phyloP scores from a whole-genome alignment of 345 rosid species.

The Salix udensis region DNA sequence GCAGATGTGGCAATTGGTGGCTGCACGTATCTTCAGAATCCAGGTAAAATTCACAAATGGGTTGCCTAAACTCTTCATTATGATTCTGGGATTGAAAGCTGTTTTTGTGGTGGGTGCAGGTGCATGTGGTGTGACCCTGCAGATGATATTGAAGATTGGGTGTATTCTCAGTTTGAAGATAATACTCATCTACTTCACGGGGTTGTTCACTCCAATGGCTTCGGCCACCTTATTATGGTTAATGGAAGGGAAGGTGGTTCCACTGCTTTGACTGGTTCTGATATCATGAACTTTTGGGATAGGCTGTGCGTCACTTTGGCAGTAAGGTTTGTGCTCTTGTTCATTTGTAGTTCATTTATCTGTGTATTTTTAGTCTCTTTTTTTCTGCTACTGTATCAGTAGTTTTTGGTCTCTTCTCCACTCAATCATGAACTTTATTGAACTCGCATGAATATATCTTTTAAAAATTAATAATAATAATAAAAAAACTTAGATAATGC shows the following conservation, averaged over 20 bases:
- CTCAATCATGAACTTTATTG: too few species aligned
- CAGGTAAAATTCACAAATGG: conserved; percentile 18
- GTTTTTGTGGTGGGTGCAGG: background rate
- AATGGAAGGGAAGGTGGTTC: conserved; percentile 81
- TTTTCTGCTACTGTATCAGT: background rate
- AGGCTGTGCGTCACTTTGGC: conserved; percentile 46
- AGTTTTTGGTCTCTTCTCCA: too few species aligned
- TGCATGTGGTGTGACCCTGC: conserved; percentile 51
- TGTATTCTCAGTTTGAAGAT: conserved; percentile 53
- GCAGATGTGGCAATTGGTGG: conserved; percentile 39
- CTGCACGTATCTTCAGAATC: conserved; percentile 39
- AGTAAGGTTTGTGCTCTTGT: conserved; percentile 35
- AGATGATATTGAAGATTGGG: conserved; percentile 56
- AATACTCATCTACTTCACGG: conserved; percentile 63
- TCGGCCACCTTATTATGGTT: conserved; percentile 61
- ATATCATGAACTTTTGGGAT: conserved; percentile 79
- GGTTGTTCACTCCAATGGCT: conserved; percentile 70
- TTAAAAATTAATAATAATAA: too few species aligned
- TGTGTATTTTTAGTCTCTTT: background rate
- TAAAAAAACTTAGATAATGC: too few species aligned
- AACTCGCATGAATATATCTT: too few species aligned
- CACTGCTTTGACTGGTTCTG: conserved; percentile 43
- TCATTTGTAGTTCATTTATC: background rate
- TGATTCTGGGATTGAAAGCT: too few species aligned
- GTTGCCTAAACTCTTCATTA: background rate